Conservation (phyloP, 352 stramenopile species). For the Phytophthora pistaciae region DNA sequence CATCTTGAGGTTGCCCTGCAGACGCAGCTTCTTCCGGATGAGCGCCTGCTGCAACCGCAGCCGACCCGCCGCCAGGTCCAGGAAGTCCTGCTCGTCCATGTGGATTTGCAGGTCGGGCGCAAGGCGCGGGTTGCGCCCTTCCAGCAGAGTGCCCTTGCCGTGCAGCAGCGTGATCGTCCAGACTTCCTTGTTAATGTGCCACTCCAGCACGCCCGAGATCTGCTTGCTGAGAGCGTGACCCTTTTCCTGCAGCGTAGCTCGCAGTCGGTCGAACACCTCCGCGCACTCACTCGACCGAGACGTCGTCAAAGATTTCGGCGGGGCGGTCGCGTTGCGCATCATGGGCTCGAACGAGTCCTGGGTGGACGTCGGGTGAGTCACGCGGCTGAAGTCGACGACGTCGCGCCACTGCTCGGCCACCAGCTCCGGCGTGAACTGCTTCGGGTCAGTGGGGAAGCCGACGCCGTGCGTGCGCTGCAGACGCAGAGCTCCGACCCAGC, state of each 20-base stretch:
- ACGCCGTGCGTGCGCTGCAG: slow-evolving; percentile 77
- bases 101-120: slow-evolving; percentile 66
- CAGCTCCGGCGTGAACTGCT: slow-evolving; percentile 67
- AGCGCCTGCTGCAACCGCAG: slow-evolving; percentile 71
- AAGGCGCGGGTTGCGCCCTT: slow-evolving; percentile 58
- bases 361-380: slow-evolving; percentile 73
- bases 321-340: slow-evolving; percentile 70
- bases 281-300: slow-evolving; percentile 61
- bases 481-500: slow-evolving; percentile 73
- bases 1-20: slow-evolving; percentile 77
- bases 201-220: slow-evolving; percentile 71
- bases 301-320: slow-evolving; percentile 64
- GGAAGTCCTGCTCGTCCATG: slow-evolving; percentile 76
- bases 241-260: slow-evolving; percentile 50
- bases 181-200: slow-evolving; percentile 77
- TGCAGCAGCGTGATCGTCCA: slow-evolving; percentile 73
- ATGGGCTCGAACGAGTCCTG: slow-evolving; percentile 83
- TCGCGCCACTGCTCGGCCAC: slow-evolving; percentile 77
- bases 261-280: slow-evolving; percentile 66
- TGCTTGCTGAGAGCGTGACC: slow-evolving; percentile 58
- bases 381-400: slow-evolving; percentile 68
- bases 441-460: slow-evolving; percentile 66
- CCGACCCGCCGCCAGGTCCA: slow-evolving; percentile 66
- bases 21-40: slow-evolving; percentile 67
- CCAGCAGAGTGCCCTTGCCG: slow-evolving; percentile 53